A percentile compares a stretch with the other conserved stretches of the same genome.
These are phyloP conservation scores for Porogramme epimiltina DNA, from an alignment of 1,284 basidiomycete species.

Conservation along the genomic window DNA sequence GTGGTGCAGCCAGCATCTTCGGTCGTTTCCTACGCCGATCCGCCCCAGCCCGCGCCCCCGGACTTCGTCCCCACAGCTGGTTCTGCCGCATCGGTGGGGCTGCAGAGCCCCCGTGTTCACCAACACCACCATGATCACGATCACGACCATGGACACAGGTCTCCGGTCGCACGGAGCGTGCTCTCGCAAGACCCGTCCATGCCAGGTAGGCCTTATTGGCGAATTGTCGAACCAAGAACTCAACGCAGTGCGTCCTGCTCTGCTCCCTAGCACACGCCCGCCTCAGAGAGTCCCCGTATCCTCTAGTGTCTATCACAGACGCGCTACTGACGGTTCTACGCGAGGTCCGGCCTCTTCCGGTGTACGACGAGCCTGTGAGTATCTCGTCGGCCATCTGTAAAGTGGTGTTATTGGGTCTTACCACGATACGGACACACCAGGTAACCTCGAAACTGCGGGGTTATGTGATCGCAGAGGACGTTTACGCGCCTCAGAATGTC, in stretches of 20 bases:
- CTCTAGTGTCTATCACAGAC: conserved; percentile 65
- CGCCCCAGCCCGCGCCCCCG: not conserved
- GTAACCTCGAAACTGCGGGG: conserved; percentile 61
- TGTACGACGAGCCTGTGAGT: conserved; percentile 33
- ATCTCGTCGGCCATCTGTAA: not conserved
- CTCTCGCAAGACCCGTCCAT: conserved; percentile 71
- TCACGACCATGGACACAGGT: conserved; percentile 44
- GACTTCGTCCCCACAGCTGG: conserved; percentile 11
- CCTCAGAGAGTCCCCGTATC: conserved; percentile 77
- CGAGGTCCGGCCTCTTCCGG: conserved; percentile 46
- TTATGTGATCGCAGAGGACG: conserved; percentile 75
- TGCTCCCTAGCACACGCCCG: conserved; percentile 56
- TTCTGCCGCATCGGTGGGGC: not conserved
- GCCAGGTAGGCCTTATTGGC: conserved; percentile 45
- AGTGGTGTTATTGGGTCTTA: too few relatives aligned
- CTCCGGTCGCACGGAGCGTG: conserved; percentile 52
- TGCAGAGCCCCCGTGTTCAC: not conserved
- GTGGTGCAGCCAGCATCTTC: conserved; percentile 27
- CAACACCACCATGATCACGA: conserved; percentile 46
- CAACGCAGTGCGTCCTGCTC: conserved; percentile 5
- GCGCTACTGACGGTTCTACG: conserved; percentile 62
- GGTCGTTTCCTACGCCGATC: conserved; percentile 16
- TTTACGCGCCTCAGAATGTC: conserved; percentile 63
- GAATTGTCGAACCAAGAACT: conserved; percentile 8
- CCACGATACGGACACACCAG: too few relatives aligned